Evolutionary conservation across 2,329 filamentous ascomycete species (phyloP), one percentile per base, ranked within the genome.

Genomic region (Epichloe baconii): DNA sequence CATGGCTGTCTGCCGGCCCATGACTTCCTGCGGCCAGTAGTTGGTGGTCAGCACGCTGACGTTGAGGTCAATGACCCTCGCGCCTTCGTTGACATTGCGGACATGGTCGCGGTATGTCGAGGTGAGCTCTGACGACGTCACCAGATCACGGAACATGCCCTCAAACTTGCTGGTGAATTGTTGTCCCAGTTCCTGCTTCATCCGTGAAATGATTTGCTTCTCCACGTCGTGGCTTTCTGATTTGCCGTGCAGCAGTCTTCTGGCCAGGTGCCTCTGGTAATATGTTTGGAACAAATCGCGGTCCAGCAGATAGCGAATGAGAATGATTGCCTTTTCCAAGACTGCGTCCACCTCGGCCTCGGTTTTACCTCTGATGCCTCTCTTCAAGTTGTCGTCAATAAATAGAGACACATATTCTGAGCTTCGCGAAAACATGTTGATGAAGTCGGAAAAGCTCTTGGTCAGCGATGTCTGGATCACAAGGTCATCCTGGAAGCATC

Each of bases 131-230:
- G 85, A 82, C 0, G 90, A 96, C 12, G 90, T 82, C 15, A 84
- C 81, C 79, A 97, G 90, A 62, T 98, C 93, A 68, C 89, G 90
- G 73, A 98, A 96, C 89, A 98, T 97, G 57, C 89, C 86, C 64
- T 98, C 93, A 44, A 98, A 80, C 64, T 94, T 95, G 61, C 81
- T 75, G 0, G 93, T 97, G 65, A 97, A 97, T 58, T 89, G 84
- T 65, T 94, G 95, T 40, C 93, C 93, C 49, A 97, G 81, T 65
- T 96, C 91, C 62, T 93, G 81, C 76, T 96, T 97, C 89, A 98
- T 96, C 56, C 91, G 86, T 0, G 84, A 85, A 49, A 98, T 93
- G 80, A 98, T 94, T 61, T 93, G 85, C 65, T 91, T 90, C 69
- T 98, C 93, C 1, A 89, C 88, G 61, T 96, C 91, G 56, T 88